Conservation (phyloP, 371 early-diverging fungal genomes). For the Lichtheimia hyalospora region DNA sequence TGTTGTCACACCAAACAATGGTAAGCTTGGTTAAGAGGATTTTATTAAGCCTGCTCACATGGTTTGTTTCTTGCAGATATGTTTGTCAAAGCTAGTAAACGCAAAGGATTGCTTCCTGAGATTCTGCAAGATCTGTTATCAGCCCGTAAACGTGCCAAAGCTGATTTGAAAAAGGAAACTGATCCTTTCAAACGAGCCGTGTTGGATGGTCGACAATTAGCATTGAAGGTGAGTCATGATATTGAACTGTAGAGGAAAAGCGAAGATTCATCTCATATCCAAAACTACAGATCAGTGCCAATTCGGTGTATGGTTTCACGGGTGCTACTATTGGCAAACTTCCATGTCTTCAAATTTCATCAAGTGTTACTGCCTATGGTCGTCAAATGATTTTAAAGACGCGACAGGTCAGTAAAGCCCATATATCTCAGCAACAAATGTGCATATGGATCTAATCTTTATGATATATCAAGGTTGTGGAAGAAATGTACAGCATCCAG, state of each 20-base stretch:
- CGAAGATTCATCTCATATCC: not conserved
- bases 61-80: constrained; percentile 52
- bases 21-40: constrained; percentile 27
- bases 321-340: constrained; percentile 98
- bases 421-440: too few relatives aligned
- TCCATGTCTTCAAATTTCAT: constrained; percentile 98
- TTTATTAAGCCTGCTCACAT: not conserved
- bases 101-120: constrained; percentile 94
- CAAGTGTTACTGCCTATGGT: constrained; percentile 98
- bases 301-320: constrained; percentile 99
- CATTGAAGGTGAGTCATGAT: constrained; percentile 77
- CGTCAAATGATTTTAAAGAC: constrained; percentile 98
- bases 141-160: constrained; percentile 96
- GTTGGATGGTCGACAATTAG: constrained; percentile 97
- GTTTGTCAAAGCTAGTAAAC: constrained; percentile 74
- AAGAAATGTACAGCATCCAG: constrained; percentile 76
- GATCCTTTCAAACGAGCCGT: constrained; percentile 94
- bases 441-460: not conserved
- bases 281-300: constrained; percentile 85
- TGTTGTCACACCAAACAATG: constrained; percentile 85
- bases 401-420: constrained; percentile 53
- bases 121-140: constrained; percentile 93
- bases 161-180: constrained; percentile 91
- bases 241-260: not conserved
- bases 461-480: constrained; percentile 65